Evolutionary conservation across 163 green algal species (phyloP).

Genomic region (Chlorella variabilis): DNA sequence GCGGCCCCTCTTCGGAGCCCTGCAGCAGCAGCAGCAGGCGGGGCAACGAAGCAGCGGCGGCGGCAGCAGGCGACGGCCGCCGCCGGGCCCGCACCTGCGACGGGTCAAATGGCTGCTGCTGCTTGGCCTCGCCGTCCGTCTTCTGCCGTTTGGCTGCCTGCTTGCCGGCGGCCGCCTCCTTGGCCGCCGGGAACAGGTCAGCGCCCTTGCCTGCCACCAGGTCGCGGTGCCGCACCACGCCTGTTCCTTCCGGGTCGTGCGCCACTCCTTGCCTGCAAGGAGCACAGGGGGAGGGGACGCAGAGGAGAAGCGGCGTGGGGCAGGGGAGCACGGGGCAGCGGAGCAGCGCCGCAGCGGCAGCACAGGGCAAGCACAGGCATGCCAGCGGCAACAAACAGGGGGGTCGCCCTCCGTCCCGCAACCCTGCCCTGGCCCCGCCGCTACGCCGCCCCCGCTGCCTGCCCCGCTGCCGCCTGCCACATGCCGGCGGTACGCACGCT

Average conservation of each 20-base stretch:
- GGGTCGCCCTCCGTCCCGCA: no score
- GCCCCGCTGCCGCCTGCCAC: no score
- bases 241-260: not conserved
- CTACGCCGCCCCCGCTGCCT: no score
- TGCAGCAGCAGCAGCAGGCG: not conserved
- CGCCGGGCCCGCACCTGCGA: no score
- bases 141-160: slow-evolving; percentile 65
- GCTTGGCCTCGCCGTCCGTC: slow-evolving; percentile 53
- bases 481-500: not conserved
- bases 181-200: not conserved
- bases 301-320: not conserved
- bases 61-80: no score
- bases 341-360: no score
- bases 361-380: no score
- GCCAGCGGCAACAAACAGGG: no score
- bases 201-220: slow-evolving; percentile 3
- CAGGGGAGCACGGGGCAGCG: not conserved
- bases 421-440: no score
- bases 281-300: not conserved
- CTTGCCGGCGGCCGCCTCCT: not conserved
- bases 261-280: slow-evolving; percentile 19
- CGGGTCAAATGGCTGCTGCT: slow-evolving; percentile 32
- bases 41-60: not conserved
- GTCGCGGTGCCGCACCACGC: slow-evolving; percentile 9
- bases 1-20: no score